phyloP scores from a whole-genome alignment of 495 filamentous ascomycete genomes.

The Aspergillus mulundensis region DNA sequence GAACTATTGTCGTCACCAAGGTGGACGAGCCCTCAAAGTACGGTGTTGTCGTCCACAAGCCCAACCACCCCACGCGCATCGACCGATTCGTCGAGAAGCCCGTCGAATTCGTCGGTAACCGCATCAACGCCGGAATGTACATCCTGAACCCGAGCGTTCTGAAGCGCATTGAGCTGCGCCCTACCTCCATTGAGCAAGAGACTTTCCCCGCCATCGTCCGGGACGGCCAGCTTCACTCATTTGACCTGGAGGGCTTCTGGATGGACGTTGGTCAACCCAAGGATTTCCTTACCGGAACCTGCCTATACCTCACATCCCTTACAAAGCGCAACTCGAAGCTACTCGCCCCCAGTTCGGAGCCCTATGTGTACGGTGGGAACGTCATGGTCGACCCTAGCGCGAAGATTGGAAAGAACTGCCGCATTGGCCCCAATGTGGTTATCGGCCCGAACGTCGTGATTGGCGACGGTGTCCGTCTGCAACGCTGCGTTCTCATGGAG shows the following conservation, averaged over 20 bases:
- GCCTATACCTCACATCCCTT: constrained; percentile 91
- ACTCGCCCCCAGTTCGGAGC: constrained; percentile 67
- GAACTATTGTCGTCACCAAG: constrained; percentile 98
- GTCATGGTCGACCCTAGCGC: constrained; percentile 93
- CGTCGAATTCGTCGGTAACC: constrained; percentile 98
- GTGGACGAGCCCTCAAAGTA: constrained; percentile 99
- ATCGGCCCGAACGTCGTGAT: constrained; percentile 94
- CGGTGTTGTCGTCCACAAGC: constrained; percentile 98
- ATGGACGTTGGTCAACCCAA: constrained; percentile 99
- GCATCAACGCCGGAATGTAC: constrained; percentile 99
- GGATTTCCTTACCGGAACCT: constrained; percentile 95
- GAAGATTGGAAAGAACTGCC: constrained; percentile 97
- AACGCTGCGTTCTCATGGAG: constrained; percentile 86
- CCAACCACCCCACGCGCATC: constrained; percentile 84
- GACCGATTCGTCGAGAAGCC: constrained; percentile 99
- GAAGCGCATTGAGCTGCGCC: constrained; percentile 87
- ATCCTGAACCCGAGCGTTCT: constrained; percentile 94
- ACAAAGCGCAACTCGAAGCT: constrained; percentile 88
- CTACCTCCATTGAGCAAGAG: constrained; percentile 99
- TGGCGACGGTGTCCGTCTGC: constrained; percentile 90
- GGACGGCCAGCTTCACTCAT: constrained; percentile 92
- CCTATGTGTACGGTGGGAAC: constrained; percentile 91
- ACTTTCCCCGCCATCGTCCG: constrained; percentile 94
- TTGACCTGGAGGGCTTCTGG: constrained; percentile 98
- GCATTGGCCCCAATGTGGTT: constrained; percentile 95